These are phyloP conservation scores for Naematelia encephala DNA, from an alignment of 768 basidiomycete genomes.

Conservation along the genomic window DNA sequence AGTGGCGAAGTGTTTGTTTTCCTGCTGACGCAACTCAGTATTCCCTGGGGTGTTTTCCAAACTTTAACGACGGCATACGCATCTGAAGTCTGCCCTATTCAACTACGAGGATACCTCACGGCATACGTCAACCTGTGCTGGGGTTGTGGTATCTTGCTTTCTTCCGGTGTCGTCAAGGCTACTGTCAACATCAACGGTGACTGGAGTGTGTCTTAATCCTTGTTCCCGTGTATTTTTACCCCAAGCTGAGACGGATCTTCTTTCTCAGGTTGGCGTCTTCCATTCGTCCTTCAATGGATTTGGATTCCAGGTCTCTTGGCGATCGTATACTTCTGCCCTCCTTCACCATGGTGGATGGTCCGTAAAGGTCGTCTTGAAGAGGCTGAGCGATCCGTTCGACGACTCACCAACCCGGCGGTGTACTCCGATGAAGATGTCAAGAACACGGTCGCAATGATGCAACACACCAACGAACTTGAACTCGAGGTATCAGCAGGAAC, in stretches of 20 bases:
- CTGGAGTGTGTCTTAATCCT: constrained; percentile 24
- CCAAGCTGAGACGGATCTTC: too few relatives aligned
- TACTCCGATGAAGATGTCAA: constrained; percentile 32
- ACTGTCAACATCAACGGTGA: constrained; percentile 18
- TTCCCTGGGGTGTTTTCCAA: constrained; percentile 44
- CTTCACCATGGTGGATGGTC: constrained; percentile 41
- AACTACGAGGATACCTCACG: constrained; percentile 40
- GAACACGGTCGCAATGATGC: constrained; percentile 46
- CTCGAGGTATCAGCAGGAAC: constrained; percentile 35
- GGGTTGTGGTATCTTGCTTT: constrained; percentile 32
- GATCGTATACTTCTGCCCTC: constrained; percentile 30
- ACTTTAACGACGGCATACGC: constrained; percentile 39
- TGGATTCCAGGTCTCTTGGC: constrained; percentile 28
- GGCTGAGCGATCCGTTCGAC: constrained; percentile 15
- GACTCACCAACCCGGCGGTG: constrained; percentile 18
- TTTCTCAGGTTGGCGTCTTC: constrained; percentile 28
- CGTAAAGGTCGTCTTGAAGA: constrained; percentile 37
- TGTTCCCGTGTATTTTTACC: too few relatives aligned
- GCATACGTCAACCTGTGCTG: constrained; percentile 47
- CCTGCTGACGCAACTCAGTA: constrained; percentile 9
- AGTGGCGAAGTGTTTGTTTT: background rate
- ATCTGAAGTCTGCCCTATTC: constrained; percentile 35
- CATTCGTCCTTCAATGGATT: constrained; percentile 40
- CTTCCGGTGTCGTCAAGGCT: constrained; percentile 33
- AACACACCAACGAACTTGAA: constrained; percentile 51